A percentile compares a stretch with the other conserved stretches of the same genome.
Evolutionary conservation across 164 flowering plant species (phyloP).

Genomic region (Amborella trichopoda): DNA sequence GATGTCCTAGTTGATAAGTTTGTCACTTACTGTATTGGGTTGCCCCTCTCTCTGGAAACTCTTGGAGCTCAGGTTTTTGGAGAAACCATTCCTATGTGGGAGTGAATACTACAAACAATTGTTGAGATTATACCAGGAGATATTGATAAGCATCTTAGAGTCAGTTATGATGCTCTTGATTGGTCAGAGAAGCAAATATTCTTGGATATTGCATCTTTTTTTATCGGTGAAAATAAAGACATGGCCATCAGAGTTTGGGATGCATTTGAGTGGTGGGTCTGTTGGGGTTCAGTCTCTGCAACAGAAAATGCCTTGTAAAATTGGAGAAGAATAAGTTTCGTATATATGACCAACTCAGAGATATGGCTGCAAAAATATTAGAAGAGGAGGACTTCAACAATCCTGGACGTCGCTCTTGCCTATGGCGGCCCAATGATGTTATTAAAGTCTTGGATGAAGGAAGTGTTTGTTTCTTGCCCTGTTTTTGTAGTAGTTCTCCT

Average conservation of each 20-base stretch:
- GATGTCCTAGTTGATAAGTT: slow-evolving; percentile 5
- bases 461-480: background rate
- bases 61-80: slow-evolving; percentile 3
- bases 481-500: no score
- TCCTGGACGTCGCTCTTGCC: background rate
- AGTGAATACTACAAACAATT: background rate
- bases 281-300: background rate
- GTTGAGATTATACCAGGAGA: slow-evolving; percentile 4
- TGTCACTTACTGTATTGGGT: slow-evolving; percentile 5
- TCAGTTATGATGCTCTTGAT: background rate
- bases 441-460: background rate
- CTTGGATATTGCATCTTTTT: background rate
- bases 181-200: background rate
- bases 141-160: slow-evolving; percentile 1
- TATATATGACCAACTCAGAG: background rate
- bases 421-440: slow-evolving; percentile 3
- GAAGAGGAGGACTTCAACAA: background rate
- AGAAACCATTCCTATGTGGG: slow-evolving; percentile 1
- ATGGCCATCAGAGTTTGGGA: background rate
- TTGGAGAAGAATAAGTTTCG: background rate
- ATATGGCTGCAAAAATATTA: background rate
- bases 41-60: slow-evolving; percentile 3
- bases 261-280: background rate
- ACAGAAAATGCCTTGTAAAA: background rate
- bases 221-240: background rate